phyloP scores from a whole-genome alignment of 2,329 filamentous ascomycete species.

The Pseudocercospora ulei region DNA sequence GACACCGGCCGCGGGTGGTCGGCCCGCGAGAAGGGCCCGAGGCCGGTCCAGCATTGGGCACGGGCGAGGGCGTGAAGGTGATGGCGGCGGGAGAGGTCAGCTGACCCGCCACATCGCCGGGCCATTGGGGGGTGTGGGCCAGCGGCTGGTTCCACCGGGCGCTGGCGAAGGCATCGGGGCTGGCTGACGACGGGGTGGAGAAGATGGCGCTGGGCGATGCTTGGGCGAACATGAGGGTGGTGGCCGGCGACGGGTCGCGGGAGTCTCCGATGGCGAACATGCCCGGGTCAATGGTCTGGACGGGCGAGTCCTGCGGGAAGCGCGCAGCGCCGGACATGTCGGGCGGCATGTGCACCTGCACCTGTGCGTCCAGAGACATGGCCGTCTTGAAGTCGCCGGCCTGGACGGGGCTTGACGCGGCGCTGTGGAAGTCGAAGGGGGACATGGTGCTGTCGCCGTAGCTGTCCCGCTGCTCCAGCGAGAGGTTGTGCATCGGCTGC shows the following conservation, averaged over 20 bases:
- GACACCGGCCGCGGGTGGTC: slow-evolving; percentile 25
- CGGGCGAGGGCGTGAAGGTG: slow-evolving; percentile 33
- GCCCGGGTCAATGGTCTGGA: slow-evolving; percentile 32
- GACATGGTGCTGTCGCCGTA: slow-evolving; percentile 41
- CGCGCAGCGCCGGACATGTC: slow-evolving; percentile 16
- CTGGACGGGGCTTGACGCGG: slow-evolving; percentile 47
- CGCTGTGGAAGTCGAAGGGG: slow-evolving; percentile 51
- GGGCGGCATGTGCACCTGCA: slow-evolving; percentile 23
- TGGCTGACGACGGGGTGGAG: slow-evolving; percentile 34
- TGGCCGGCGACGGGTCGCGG: slow-evolving; percentile 30
- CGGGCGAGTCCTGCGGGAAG: slow-evolving; percentile 28
- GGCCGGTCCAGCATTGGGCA: slow-evolving; percentile 28
- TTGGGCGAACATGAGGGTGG: slow-evolving; percentile 29
- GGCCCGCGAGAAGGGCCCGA: slow-evolving; percentile 16
- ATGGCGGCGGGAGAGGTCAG: slow-evolving; percentile 31
- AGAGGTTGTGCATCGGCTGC: slow-evolving; percentile 31
- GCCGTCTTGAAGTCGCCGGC: slow-evolving; percentile 27
- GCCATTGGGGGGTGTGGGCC: slow-evolving; percentile 32
- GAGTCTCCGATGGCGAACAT: slow-evolving; percentile 30
- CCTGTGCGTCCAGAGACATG: slow-evolving; percentile 27
- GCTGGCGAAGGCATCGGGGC: slow-evolving; percentile 30
- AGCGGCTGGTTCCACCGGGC: slow-evolving; percentile 27
- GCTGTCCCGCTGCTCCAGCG: slow-evolving; percentile 27
- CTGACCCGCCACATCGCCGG: slow-evolving; percentile 28
- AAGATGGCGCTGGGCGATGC: slow-evolving; percentile 33